Base-by-base conservation (phyloP, 2,329 filamentous ascomycete genomes). In the Endothia cerciana region DNA sequence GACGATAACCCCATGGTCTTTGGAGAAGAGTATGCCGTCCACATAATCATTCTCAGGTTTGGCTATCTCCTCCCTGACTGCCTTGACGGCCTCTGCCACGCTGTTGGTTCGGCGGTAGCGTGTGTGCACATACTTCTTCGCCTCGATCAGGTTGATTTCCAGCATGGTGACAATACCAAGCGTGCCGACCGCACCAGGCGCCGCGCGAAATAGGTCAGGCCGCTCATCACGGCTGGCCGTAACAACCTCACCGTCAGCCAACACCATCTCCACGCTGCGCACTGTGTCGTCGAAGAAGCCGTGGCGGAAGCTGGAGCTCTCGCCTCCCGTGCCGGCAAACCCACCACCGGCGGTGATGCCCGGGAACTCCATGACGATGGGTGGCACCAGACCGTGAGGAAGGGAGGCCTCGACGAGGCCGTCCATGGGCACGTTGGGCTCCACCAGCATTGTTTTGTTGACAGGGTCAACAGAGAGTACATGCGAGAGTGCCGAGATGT, bases 291-390 rank as follows among this genome's bases (percentile, higher is more conserved):
- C 87, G 72, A 92, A 92, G 77, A 90, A 91, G 49, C 90, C 90
- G 73, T 91, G 85, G 66, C 83, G 83, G 78, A 92, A 93, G 22
- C 84, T 88, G 69, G 83, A 87, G 77, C 87, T 90, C 79, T 93
- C 90, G 33, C 89, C 90, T 0, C 88, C 87, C 0, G 89, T 91
- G 10, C 90, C 89, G 0, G 89, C 87, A 74, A 86, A 92, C 2
- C 89, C 89, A 41, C 90, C 90, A 28, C 90, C 90, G 2, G 87
- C 88, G 0, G 90, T 92, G 75, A 92, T 92, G 41, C 89, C 90
- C 0, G 89, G 89, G 70, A 92, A 92, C 75, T 92, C 90, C 87
- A 91, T 91, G 30, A 92, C 89, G 4, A 92, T 87, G 2, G 88
- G 89, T 0, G 90, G 89, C 3, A 92, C 82, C 3, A 92, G 82